These are phyloP conservation scores for Pistacia integerrima DNA, from an alignment of 345 rosid species.

Conservation along the genomic window DNA sequence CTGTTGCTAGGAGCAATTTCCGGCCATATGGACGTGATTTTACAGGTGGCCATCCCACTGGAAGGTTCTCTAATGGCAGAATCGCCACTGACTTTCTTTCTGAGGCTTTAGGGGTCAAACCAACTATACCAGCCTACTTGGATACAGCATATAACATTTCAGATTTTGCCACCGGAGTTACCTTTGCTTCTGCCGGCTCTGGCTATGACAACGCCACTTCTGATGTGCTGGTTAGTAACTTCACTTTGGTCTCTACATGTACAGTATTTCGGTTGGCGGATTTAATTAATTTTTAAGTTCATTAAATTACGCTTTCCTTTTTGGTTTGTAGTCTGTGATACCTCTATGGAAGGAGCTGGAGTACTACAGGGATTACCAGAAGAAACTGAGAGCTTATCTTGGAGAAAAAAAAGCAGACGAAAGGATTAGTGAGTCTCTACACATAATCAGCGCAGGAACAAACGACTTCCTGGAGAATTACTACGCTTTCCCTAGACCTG, in stretches of 20 bases:
- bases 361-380: constrained; percentile 56
- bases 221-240: constrained; percentile 43
- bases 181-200: constrained; percentile 62
- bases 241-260: neutral
- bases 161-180: constrained; percentile 58
- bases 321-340: constrained; percentile 47
- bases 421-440: constrained; percentile 36
- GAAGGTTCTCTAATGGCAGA: constrained; percentile 58
- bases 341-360: constrained; percentile 61
- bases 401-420: constrained; percentile 38
- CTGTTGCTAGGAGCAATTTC: constrained; percentile 62
- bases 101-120: constrained; percentile 49
- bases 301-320: neutral
- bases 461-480: constrained; percentile 69
- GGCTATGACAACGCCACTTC: constrained; percentile 67
- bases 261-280: no score
- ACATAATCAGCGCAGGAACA: constrained; percentile 59
- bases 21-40: constrained; percentile 67
- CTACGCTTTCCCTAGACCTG: constrained; percentile 41
- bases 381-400: constrained; percentile 39
- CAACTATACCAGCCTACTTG: constrained; percentile 50
- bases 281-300: no score
- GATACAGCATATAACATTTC: constrained; percentile 53
- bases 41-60: constrained; percentile 48
- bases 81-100: constrained; percentile 58